Evolutionary conservation across 495 filamentous ascomycete genomes (phyloP).

Genomic region (Cladorrhinum samala): DNA sequence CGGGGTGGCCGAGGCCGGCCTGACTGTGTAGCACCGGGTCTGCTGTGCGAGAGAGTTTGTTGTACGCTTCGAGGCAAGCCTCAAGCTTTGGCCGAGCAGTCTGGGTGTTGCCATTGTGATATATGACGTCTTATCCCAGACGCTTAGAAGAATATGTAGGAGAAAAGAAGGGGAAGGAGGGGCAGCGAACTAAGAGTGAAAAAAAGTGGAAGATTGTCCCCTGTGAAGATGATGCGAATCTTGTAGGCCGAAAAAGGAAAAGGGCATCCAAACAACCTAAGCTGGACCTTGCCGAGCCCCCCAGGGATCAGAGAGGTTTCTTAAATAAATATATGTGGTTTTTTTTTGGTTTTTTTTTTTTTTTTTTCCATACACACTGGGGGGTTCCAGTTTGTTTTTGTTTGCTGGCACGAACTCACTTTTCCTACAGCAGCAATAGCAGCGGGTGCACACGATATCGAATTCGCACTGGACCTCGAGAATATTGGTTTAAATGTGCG

Average conservation of each 20-base stretch:
- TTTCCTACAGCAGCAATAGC: no score
- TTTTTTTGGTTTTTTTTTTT: no score
- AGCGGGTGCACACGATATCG: no score
- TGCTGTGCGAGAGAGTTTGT: slow-evolving; percentile 17
- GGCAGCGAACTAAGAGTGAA: no score
- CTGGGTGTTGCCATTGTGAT: slow-evolving; percentile 21
- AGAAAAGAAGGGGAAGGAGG: background rate
- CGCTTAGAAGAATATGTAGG: background rate
- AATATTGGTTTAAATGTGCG: no score
- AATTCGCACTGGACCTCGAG: no score
- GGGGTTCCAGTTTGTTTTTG: no score
- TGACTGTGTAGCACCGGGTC: slow-evolving; percentile 17
- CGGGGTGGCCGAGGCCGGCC: slow-evolving; percentile 8
- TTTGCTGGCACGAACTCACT: no score
- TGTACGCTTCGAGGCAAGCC: slow-evolving; percentile 10
- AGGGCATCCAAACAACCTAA: background rate
- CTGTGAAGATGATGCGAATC: no score
- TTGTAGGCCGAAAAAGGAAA: background rate
- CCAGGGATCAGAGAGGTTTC: background rate
- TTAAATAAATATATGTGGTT: no score
- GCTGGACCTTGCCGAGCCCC: background rate
- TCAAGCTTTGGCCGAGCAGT: slow-evolving; percentile 13
- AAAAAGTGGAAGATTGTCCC: no score
- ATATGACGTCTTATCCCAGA: background rate
- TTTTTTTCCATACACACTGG: no score